Evolutionary conservation across 2,329 filamentous ascomycete genomes (phyloP).

Genomic region (Sporothrix globosa): DNA sequence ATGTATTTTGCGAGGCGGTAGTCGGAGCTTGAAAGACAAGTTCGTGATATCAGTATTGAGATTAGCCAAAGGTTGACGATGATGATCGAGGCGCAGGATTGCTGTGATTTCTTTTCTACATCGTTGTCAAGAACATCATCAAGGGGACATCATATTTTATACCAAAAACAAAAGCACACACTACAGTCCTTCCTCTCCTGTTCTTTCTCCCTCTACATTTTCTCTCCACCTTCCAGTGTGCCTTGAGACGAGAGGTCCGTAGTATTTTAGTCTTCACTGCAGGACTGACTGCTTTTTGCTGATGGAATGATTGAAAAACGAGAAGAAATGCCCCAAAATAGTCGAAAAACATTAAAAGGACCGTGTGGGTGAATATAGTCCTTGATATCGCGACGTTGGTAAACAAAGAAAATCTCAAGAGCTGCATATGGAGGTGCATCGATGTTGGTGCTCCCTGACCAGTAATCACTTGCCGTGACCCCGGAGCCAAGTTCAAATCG

Average conservation of each 20-base stretch:
- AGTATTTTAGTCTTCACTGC: background rate
- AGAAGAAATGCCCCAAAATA: background rate
- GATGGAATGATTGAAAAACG: background rate
- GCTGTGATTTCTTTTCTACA: background rate
- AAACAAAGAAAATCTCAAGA: conserved; percentile 7
- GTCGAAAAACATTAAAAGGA: background rate
- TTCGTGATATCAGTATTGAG: background rate
- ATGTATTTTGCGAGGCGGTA: background rate
- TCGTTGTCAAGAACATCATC: background rate
- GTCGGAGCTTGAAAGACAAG: background rate
- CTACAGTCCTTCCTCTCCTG: background rate
- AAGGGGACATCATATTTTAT: background rate
- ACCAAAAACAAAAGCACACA: background rate
- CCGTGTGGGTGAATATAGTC: conserved; percentile 3
- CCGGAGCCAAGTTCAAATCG: background rate
- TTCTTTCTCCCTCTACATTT: background rate
- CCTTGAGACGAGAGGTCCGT: too few relatives aligned
- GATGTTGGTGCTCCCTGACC: background rate
- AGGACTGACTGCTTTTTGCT: background rate
- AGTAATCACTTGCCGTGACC: background rate
- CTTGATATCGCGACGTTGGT: conserved; percentile 2
- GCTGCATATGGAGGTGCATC: background rate
- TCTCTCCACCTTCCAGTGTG: background rate
- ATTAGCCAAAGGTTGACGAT: background rate
- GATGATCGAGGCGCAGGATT: background rate